Evolutionary conservation across 257 asterid species (phyloP), one percentile per base, ranked within the genome.

Genomic region (Linaria vulgaris): DNA sequence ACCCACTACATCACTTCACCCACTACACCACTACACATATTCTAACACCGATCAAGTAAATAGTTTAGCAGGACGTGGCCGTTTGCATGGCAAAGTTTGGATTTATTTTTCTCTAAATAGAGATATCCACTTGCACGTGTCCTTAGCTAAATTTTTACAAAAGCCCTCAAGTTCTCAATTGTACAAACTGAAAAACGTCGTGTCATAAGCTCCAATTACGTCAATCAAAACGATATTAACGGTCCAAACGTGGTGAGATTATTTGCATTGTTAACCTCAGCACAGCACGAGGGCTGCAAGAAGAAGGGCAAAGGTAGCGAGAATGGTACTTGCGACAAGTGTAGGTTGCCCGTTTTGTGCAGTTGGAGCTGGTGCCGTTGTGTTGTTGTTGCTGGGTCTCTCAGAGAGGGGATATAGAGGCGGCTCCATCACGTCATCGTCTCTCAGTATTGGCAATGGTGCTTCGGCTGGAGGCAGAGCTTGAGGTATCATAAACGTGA

Each of bases 381-480:
- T 27, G 38, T 75, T 77, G 48, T 65, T 76, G 24, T 56, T 12
- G 19, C 30, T 21, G 16, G 78, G 61, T 61, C 75, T 74, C 55
- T 22, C 64, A 27, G 46, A 45, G 19, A 84, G 90, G 1, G 88
- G 71, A 1, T 97, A 94, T 27, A 94, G 80, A 68, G 96, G 95
- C 63, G 96, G 83, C 74, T 87, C 85, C 0, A 5, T 23, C 67
- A 90, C 88, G 63, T 79, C 79, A 6, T 23, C 41, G 38, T 80
- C 94, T 0, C 56, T 63, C 49, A 94, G 87, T 64, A 82, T 23
- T 0, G 95, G 90, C 20, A 14, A 61, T 12, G 97, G 99, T 68
- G 97, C 83, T 74, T 79, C 69, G 0, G 95, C 85, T n/a, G 95
- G 96, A n/a, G 96, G 99, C 43, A 72, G 9, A 38, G 0, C 13